Evolutionary conservation across 1,284 basidiomycete genomes (phyloP), one percentile per base, ranked within the genome.

Genomic region (Sutorius eximius): DNA sequence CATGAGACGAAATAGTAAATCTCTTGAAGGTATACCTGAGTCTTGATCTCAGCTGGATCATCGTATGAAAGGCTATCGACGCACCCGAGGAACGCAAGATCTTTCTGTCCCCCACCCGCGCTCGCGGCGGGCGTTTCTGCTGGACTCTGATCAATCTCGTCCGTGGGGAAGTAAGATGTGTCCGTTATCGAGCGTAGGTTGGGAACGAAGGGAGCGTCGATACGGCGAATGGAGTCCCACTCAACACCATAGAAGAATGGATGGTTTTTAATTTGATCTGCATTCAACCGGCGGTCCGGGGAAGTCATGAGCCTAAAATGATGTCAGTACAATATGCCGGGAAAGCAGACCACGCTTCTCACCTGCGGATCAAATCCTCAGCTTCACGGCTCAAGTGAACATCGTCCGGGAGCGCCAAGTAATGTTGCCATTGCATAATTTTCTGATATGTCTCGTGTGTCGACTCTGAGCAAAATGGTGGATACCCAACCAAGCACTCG

Each of bases 391-490:
- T 93, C 46, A 99, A 79, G 71, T 98, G 93, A 20, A 98, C 93
- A 66, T 99, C 97, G 59, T 98, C 95, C 0, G 97, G 97, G 75
- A 99, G 95, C 59, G 77, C 81, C 46, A 95, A 84, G 74, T 91
- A 91, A 63, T 87, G 81, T 58, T 85, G 81, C 96, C 95, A 99
- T 67, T 95, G 90, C 71, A 98, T 87, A 62, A 99, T 99, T 77
- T 98, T 99, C 70, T 96, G 87, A 74, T 99, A 99, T 30, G 97
- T 98, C 64, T 99, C 96, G 67, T 97, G 94, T n/a, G 97, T 95
- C 54, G 91, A 93, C 71, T 99, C 95, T 16, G 95, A 96, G 71
- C 95, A 98, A 78, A 98, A 98, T 0, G 95, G 96, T 29, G 96
- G 95, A 73, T 98, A 98, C 55, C 92, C 96, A 63, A 98, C 93